These are phyloP conservation scores for Colletotrichum lupini DNA, from an alignment of 2,329 filamentous ascomycete species.

Conservation along the genomic window DNA sequence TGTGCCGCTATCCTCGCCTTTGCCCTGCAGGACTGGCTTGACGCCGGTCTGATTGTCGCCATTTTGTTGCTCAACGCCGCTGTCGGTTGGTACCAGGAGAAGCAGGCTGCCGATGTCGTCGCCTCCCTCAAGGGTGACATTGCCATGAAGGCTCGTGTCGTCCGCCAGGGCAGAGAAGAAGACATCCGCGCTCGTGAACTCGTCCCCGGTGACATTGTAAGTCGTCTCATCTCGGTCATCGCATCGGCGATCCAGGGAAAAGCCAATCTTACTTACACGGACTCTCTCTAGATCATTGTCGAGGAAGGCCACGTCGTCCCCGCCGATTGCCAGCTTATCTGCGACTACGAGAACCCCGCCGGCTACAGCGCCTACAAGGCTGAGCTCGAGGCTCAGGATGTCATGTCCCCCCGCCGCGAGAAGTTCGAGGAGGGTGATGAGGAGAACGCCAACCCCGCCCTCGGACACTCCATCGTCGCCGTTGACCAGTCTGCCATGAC, in stretches of 20 bases:
- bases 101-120: conserved; percentile 82
- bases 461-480: conserved; percentile 75
- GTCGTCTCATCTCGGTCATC: conserved; percentile 40
- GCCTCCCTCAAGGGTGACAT: conserved; percentile 82
- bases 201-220: conserved; percentile 80
- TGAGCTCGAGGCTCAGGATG: conserved; percentile 72
- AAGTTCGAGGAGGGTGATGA: conserved; percentile 70
- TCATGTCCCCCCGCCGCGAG: conserved; percentile 34
- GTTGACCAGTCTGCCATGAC: conserved; percentile 85
- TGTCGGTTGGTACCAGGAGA: conserved; percentile 85
- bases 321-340: conserved; percentile 77
- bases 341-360: conserved; percentile 72
- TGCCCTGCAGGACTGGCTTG: conserved; percentile 81
- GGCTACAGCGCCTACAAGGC: conserved; percentile 61
- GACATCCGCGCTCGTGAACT: conserved; percentile 80
- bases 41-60: conserved; percentile 78
- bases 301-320: conserved; percentile 79
- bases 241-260: not conserved
- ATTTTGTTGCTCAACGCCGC: conserved; percentile 80
- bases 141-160: conserved; percentile 76
- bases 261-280: conserved; percentile 20
- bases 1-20: conserved; percentile 78
- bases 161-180: conserved; percentile 75
- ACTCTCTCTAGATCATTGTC: conserved; percentile 65
- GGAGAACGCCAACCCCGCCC: conserved; percentile 61